These are phyloP conservation scores for Melocanna baccifera DNA, from an alignment of 176 grass and related monocot species.

Conservation along the genomic window DNA sequence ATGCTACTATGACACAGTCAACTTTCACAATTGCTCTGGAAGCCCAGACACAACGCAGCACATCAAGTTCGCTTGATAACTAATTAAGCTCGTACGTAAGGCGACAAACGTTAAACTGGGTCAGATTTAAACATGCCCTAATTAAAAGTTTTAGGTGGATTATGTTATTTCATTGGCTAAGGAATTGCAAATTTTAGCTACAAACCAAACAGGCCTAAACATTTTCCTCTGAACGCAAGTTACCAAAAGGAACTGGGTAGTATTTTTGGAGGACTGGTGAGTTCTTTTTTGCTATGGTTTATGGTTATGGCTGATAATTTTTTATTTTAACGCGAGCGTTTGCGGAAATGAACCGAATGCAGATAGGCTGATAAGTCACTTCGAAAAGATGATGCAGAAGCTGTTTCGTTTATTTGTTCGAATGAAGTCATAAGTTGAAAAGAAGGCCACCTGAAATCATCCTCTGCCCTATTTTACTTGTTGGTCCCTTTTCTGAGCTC, in stretches of 20 bases:
- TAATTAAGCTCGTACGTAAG: neutral
- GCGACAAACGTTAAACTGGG: neutral
- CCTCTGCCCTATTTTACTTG: neutral
- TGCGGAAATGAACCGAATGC: rapidly evolving
- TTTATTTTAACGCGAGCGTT: too few relatives aligned
- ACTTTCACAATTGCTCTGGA: neutral
- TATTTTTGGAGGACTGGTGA: neutral
- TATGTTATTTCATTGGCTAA: neutral
- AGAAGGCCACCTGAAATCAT: neutral
- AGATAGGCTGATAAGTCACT: too few relatives aligned
- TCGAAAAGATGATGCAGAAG: too few relatives aligned
- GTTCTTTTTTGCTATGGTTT: too few relatives aligned
- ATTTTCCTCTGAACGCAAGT: neutral
- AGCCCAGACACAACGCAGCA: neutral
- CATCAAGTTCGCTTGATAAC: neutral
- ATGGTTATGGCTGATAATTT: too few relatives aligned
- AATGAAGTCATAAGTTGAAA: too few relatives aligned
- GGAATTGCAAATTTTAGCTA: neutral
- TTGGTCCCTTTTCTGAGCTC: neutral
- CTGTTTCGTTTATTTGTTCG: too few relatives aligned
- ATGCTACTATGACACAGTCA: neutral
- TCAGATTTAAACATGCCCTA: neutral
- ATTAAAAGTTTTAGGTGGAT: neutral
- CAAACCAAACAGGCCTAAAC: neutral
- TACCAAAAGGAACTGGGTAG: neutral